Base-by-base conservation (phyloP, 148 eudicot genomes). In the Simmondsia chinensis region DNA sequence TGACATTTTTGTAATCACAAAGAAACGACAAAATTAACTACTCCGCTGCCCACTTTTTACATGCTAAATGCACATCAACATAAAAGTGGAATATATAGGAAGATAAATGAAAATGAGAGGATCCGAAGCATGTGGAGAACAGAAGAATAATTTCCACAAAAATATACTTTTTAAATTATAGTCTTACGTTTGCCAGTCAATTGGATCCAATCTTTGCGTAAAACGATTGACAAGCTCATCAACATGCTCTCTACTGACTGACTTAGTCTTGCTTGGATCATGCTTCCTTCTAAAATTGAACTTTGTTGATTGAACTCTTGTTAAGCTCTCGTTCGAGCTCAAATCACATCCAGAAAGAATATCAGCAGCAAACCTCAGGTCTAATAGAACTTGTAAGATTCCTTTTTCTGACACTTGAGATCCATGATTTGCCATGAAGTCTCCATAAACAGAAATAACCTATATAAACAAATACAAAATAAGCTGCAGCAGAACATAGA, bases 131-230 rank as follows among this genome's bases (percentile, higher is more conserved):
- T n/a, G n/a, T n/a, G n/a, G n/a, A n/a, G n/a, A n/a, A n/a, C n/a
- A n/a, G n/a, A n/a, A n/a, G n/a, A n/a, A n/a, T n/a, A n/a, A n/a
- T n/a, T n/a, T n/a, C n/a, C n/a, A n/a, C n/a, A n/a, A n/a, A n/a
- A n/a, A n/a, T n/a, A n/a, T n/a, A n/a, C n/a, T n/a, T n/a, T 19
- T 18, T 29, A 20, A 1, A 37, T 24, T 11, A 33, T 34, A 50
- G 46, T 33, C 80, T 71, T 66, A 83, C 94, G 94, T 89, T 64
- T 75, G 97, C 97, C 97, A 89, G 56, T 89, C 97, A 46, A 84
- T 91, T 42, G 95, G 97, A 66, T 89, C 97, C 61, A 89, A 69
- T 73, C 52, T 85, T 65, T 81, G 82, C 17, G 93, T 62, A 57
- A 81, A 72, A 32, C 59, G 71, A 57, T 61, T 72, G 32, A 79